Percentiles rank a stretch among this genome's conserved stretches.
phyloP scores from a whole-genome alignment of 2,329 filamentous ascomycete species.

The Colletotrichum incanum region DNA sequence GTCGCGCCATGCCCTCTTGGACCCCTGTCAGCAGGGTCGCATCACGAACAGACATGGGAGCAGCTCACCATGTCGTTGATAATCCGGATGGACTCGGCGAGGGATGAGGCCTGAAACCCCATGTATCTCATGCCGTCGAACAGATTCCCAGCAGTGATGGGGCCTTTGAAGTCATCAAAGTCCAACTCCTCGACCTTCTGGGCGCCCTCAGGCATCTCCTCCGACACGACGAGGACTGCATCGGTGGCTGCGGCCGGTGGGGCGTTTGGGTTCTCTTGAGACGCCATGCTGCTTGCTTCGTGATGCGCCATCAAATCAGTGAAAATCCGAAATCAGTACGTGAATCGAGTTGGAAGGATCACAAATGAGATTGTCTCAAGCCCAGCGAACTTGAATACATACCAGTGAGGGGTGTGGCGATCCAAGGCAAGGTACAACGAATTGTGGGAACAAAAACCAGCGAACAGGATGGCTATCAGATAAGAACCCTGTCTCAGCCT shows the following conservation, averaged over 20 bases:
- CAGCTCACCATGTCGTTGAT: conserved; percentile 93
- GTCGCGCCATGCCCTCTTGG: conserved; percentile 82
- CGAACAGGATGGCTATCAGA: conserved; percentile 20
- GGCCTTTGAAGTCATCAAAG: conserved; percentile 85
- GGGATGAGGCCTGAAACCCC: conserved; percentile 81
- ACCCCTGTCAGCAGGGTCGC: conserved; percentile 44
- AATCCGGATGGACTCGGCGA: conserved; percentile 90
- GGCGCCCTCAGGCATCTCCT: conserved; percentile 84
- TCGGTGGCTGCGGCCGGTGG: conserved; percentile 78
- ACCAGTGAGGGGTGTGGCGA: conserved; percentile 31
- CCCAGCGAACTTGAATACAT: conserved; percentile 11
- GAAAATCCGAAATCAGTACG: neutral
- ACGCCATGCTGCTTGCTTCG: conserved; percentile 49
- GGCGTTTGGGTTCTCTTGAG: conserved; percentile 50
- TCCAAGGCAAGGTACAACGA: conserved; percentile 7
- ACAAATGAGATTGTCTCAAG: conserved; percentile 33
- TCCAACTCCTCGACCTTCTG: conserved; percentile 91
- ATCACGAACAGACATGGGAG: conserved; percentile 26
- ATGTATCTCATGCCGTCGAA: conserved; percentile 86
- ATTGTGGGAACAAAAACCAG: conserved; percentile 33
- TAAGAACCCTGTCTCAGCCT: conserved; percentile 22
- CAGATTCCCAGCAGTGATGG: conserved; percentile 89
- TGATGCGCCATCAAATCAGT: conserved; percentile 11
- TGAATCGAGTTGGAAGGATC: neutral
- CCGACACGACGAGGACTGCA: conserved; percentile 89